These are phyloP conservation scores for Pulveroboletus sp. DNA, from an alignment of 768 basidiomycete genomes.

Conservation along the genomic window DNA sequence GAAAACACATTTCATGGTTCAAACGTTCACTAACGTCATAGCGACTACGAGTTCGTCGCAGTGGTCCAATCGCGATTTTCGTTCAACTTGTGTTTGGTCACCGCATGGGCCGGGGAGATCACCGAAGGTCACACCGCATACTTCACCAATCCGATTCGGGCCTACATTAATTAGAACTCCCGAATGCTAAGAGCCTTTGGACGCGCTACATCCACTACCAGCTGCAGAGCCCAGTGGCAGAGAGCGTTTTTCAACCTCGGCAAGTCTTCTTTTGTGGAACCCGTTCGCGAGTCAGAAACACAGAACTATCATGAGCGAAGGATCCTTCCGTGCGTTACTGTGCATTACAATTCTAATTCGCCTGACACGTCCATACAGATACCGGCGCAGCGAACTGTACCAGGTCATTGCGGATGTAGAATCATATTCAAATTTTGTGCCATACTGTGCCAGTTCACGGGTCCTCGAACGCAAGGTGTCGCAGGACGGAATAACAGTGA, in stretches of 20 bases:
- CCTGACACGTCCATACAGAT: constrained; percentile 45
- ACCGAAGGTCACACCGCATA: too few species aligned
- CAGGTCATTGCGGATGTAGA: constrained; percentile 82
- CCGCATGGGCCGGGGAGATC: neutral
- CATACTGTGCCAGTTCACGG: constrained; percentile 78
- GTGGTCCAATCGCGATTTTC: too few species aligned
- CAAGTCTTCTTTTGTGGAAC: constrained; percentile 43
- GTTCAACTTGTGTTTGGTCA: too few species aligned
- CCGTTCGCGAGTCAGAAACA: constrained; percentile 32
- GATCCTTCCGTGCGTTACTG: constrained; percentile 76
- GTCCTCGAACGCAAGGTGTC: constrained; percentile 42
- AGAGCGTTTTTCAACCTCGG: constrained; percentile 52
- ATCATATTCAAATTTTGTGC: constrained; percentile 84
- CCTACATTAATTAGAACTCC: too few species aligned
- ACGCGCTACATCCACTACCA: constrained; percentile 2
- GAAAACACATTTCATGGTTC: constrained; percentile 9
- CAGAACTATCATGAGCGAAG: constrained; percentile 82
- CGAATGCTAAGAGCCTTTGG: constrained; percentile 20
- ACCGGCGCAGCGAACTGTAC: constrained; percentile 76
- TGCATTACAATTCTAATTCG: constrained; percentile 6
- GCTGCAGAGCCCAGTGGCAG: constrained; percentile 2
- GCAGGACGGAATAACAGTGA: constrained; percentile 39
- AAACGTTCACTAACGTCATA: too few species aligned
- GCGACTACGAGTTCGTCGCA: too few species aligned
- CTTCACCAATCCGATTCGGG: neutral